Base-by-base conservation (phyloP, 2,329 filamentous ascomycete genomes). In the Colletotrichum eleusines region DNA sequence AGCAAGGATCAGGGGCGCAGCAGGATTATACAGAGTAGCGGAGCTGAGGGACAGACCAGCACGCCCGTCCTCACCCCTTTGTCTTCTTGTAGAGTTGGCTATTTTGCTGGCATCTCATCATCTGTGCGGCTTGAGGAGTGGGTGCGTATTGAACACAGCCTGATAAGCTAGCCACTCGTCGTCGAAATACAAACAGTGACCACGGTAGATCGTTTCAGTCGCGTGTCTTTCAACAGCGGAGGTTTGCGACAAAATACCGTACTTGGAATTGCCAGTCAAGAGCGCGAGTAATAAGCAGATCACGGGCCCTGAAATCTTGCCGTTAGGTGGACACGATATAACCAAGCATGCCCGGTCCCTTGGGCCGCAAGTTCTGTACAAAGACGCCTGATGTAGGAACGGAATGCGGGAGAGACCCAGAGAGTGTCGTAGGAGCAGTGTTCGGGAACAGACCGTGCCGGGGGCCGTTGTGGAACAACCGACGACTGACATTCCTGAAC, bases 371-470 rank as follows among this genome's bases (percentile, higher is more conserved):
- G 9, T 40, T 26, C 31, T 28, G n/a, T n/a, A 35, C 20, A 12
- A 31, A 20, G 42, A 14, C 14, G 23, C 33, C n/a, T 23, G 28
- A 66, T 40, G 23, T 50, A 14, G 26, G 9, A 8, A 4, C 26
- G 7, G 5, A 20, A 40, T 46, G 28, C n/a, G n/a, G n/a, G n/a
- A n/a, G n/a, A n/a, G n/a, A n/a, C n/a, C n/a, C n/a, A n/a, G n/a
- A n/a, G n/a, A n/a, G n/a, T n/a, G n/a, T n/a, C n/a, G n/a, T n/a
- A n/a, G n/a, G n/a, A n/a, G n/a, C n/a, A n/a, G n/a, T n/a, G n/a
- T n/a, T n/a, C n/a, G n/a, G n/a, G n/a, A 23, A 31, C 38, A 60
- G 48, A 44, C 48, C 53, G 58, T 71, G 68, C 69, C 68, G 67
- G 64, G 46, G 48, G 58, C 64, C 44, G 68, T 69, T 58, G 64